Conservation (phyloP, 2,329 filamentous ascomycete species). For the Arthrinium puccinioides region DNA sequence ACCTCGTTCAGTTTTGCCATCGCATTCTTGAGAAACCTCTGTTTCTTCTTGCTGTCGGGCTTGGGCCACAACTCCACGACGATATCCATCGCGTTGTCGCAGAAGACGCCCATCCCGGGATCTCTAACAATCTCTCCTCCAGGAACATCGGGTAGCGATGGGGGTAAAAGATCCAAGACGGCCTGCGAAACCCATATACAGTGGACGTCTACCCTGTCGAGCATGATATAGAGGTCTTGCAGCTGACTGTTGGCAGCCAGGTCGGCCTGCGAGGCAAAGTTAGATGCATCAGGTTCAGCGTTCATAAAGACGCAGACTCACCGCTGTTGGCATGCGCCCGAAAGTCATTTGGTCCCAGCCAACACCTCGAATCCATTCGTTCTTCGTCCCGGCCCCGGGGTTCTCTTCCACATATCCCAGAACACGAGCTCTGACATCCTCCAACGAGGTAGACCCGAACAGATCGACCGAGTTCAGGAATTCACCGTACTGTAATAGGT, state of each 20-base stretch:
- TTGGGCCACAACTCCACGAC: conserved; percentile 50
- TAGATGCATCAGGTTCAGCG: neutral
- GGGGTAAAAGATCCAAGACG: conserved; percentile 53
- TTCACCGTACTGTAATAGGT: conserved; percentile 59
- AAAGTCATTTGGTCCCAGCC: conserved; percentile 66
- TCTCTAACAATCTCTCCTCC: conserved; percentile 57
- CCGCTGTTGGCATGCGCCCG: conserved; percentile 58
- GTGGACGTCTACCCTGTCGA: conserved; percentile 63
- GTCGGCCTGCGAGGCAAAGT: conserved; percentile 33
- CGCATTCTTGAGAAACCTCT: conserved; percentile 47
- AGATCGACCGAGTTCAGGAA: conserved; percentile 59
- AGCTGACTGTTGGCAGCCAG: conserved; percentile 46
- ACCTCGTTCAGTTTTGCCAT: conserved; percentile 56
- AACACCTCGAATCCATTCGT: conserved; percentile 58
- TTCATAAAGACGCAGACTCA: too few relatives aligned
- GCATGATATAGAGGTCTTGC: conserved; percentile 55
- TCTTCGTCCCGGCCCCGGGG: conserved; percentile 41
- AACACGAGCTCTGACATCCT: conserved; percentile 46
- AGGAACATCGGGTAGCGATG: conserved; percentile 43
- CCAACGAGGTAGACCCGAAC: conserved; percentile 49
- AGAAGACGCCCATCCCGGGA: conserved; percentile 62
- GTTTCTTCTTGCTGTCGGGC: conserved; percentile 44
- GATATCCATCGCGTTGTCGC: conserved; percentile 65
- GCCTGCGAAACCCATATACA: conserved; percentile 63
- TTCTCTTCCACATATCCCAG: conserved; percentile 41